These are phyloP conservation scores for Rhizopus delemar DNA, from an alignment of 371 early-diverging fungal species.

Conservation along the genomic window DNA sequence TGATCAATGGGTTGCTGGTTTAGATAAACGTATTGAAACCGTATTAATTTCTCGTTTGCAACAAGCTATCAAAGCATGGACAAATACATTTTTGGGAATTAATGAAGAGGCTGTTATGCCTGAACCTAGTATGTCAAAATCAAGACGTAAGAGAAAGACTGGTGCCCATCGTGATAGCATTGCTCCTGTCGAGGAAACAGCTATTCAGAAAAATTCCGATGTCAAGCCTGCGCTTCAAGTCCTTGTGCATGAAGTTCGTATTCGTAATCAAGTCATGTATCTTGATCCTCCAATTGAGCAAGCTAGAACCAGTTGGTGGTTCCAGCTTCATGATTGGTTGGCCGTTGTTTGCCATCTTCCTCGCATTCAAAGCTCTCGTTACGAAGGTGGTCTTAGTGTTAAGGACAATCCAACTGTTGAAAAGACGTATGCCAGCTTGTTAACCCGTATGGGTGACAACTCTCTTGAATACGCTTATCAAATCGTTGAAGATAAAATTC, in stretches of 20 bases:
- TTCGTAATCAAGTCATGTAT: constrained; percentile 94
- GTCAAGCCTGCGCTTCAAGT: constrained; percentile 66
- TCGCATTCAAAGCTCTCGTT: constrained; percentile 87
- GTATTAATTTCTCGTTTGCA: constrained; percentile 80
- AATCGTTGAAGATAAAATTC: constrained; percentile 78
- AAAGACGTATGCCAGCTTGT: constrained; percentile 71
- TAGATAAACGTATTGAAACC: constrained; percentile 82
- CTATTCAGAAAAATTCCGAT: constrained; percentile 48
- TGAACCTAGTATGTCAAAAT: constrained; percentile 48
- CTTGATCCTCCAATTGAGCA: constrained; percentile 95
- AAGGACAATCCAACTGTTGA: constrained; percentile 57
- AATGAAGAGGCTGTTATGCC: constrained; percentile 51
- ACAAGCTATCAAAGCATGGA: constrained; percentile 80
- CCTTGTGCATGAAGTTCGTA: constrained; percentile 80
- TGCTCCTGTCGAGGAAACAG: constrained; percentile 34
- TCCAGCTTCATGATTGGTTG: constrained; percentile 92
- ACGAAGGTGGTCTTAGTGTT: constrained; percentile 78
- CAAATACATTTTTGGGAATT: constrained; percentile 67
- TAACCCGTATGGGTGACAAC: constrained; percentile 73
- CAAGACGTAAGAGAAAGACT: constrained; percentile 61
- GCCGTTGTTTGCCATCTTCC: constrained; percentile 76
- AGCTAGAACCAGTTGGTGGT: constrained; percentile 88
- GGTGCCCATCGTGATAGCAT: constrained; percentile 37
- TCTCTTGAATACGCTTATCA: constrained; percentile 79
- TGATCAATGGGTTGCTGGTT: constrained; percentile 82